Base-by-base conservation (phyloP, 768 basidiomycete species). In the Tylopilus balloui region DNA sequence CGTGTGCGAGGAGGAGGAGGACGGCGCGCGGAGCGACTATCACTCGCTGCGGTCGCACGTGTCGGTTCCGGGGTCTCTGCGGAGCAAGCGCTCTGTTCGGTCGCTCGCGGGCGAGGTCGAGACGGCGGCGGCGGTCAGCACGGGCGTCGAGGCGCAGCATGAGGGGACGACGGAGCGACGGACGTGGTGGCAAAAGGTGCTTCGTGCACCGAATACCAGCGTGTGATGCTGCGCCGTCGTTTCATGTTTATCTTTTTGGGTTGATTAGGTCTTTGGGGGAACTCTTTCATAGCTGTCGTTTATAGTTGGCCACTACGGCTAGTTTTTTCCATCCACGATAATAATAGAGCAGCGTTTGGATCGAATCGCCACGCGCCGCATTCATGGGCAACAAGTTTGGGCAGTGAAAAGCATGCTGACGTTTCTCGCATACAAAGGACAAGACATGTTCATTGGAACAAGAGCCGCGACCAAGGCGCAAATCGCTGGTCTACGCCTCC, bases 141-240 rank as follows among this genome's bases (percentile, higher is more conserved):
- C 54, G 0, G 42, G 42, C 1, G 34, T 46, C 13, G 52, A 17
- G 32, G 25, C 40, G 6, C 25, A 37, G 15, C n/a, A n/a, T n/a
- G 25, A 42, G 12, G 43, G 51, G 4, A 41, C 37, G 27, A 39
- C 41, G 9, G 67, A 63, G 39, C 65, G 55, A 21, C 58, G 62
- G n/a, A 50, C 53, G 17, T 66, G 65, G 65, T 66, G 65, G 65
- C 62, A 59, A 40, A 66, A 67, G 42, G 65, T 68, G 37, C 54
- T 67, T 15, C 53, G 43, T 40, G 29, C 57, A 13, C 63, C 61
- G 6, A 31, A n/a, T 19, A 10, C 24, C 23, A 19, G 38, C 19
- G 39, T 31, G 3, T 45, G 35, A 45, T 19, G 19, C 25, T 27
- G 9, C 11, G 9, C 19, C 19, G 5, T 28, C n/a, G n/a, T n/a